phyloP scores from a whole-genome alignment of 2,329 filamentous ascomycete genomes.

The Cytospora schulzeri region DNA sequence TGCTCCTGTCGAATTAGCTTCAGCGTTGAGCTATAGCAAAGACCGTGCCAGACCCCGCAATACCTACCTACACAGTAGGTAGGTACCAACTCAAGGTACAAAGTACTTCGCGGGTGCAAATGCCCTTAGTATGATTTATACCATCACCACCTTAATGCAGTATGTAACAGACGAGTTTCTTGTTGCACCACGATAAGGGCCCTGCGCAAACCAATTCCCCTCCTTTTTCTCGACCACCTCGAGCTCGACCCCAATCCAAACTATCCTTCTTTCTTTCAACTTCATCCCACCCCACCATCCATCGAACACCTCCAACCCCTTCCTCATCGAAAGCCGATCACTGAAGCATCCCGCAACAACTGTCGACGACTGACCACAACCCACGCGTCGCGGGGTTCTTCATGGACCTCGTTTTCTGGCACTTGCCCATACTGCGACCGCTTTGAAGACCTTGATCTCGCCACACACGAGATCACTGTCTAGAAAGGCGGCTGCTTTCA shows the following conservation, averaged over 20 bases:
- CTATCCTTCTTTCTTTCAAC: conserved; percentile 11
- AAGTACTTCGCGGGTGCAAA: conserved; percentile 10
- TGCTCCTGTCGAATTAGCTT: conserved; percentile 19
- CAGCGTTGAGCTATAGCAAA: conserved; percentile 13
- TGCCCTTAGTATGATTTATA: conserved; percentile 8
- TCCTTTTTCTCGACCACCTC: conserved; percentile 15
- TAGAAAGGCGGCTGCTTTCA: conserved; percentile 44
- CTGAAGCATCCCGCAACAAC: background rate
- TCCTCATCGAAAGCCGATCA: background rate
- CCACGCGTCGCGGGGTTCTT: conserved; percentile 34
- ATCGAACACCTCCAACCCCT: background rate
- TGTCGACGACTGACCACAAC: conserved; percentile 23
- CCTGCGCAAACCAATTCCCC: conserved; percentile 21
- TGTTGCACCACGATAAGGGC: conserved; percentile 21
- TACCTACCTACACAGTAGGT: background rate
- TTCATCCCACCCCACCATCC: conserved; percentile 8
- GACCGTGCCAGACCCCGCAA: conserved; percentile 21
- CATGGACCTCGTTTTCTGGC: conserved; percentile 43
- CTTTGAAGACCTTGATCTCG: conserved; percentile 61
- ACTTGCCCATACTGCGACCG: conserved; percentile 55
- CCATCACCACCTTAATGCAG: conserved; percentile 22
- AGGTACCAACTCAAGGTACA: no score
- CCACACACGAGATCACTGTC: conserved; percentile 49
- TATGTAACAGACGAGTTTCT: conserved; percentile 12
- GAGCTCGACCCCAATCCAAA: conserved; percentile 9